Percentiles rank a stretch among this genome's conserved stretches.
Conservation (phyloP, 306 rosid genomes). For the Cucumis melo region DNA sequence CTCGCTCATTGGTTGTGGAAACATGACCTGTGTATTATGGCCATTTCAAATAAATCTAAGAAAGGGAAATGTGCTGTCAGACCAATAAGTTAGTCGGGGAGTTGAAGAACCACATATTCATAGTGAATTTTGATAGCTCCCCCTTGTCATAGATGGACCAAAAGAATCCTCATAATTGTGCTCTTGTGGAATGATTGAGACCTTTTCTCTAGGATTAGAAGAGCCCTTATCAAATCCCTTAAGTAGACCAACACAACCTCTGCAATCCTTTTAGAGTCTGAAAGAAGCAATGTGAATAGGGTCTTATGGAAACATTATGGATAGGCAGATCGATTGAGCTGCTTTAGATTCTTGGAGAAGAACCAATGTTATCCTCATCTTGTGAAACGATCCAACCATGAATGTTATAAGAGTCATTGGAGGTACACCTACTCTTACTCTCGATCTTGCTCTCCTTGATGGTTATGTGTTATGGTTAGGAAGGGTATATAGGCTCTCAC, state of each 20-base stretch:
- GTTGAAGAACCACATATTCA: background rate
- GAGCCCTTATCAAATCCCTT: background rate
- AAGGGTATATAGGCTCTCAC: background rate
- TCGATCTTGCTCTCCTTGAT: background rate
- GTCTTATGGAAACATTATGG: background rate
- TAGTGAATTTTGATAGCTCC: background rate
- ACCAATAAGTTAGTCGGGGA: background rate
- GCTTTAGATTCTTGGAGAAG: background rate
- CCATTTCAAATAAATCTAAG: background rate
- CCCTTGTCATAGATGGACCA: background rate
- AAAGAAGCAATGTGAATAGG: background rate
- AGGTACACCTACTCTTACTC: background rate
- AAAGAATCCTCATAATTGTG: background rate
- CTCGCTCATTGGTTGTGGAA: too few species aligned
- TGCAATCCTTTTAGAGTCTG: background rate
- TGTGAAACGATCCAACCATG: background rate
- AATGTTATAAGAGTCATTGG: background rate
- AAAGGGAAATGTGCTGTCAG: background rate
- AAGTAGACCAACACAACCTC: background rate
- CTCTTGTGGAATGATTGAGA: background rate
- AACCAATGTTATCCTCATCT: background rate
- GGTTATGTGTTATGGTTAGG: background rate
- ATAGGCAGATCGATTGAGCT: background rate
- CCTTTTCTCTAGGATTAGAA: background rate
- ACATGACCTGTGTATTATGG: too few species aligned